These are phyloP conservation scores for Phytophthora sp. DNA, from an alignment of 352 stramenopile species.

Conservation along the genomic window DNA sequence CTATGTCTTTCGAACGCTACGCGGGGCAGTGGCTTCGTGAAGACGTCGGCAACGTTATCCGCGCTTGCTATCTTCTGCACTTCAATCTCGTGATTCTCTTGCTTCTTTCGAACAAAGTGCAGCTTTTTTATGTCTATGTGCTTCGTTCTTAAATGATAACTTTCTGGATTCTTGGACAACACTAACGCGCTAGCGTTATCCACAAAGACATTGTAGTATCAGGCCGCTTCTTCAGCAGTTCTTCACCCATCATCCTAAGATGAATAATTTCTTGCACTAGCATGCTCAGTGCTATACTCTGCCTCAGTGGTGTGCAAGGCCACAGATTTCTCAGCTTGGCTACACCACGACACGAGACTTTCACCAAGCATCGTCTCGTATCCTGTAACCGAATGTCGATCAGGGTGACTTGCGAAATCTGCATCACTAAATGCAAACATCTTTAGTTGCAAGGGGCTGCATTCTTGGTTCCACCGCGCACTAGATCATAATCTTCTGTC, in stretches of 20 bases:
- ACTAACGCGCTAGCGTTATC: not conserved
- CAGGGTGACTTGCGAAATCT: not conserved
- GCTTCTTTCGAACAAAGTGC: slow-evolving; percentile 2
- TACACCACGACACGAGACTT: not conserved
- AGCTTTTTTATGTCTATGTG: not conserved
- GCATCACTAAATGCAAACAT: not conserved
- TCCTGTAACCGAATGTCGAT: not conserved
- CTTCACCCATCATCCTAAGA: not conserved
- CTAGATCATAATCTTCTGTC: no score
- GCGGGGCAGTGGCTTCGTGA: not conserved
- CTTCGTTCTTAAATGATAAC: not conserved
- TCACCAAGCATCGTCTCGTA: not conserved
- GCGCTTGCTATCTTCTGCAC: not conserved
- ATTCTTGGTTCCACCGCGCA: no score
- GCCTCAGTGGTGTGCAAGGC: not conserved
- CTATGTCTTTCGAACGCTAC: not conserved
- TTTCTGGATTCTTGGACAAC: not conserved
- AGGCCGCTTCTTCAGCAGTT: not conserved
- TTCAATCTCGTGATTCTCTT: not conserved
- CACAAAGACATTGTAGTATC: not conserved
- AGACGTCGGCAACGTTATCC: not conserved
- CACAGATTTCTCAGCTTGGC: not conserved
- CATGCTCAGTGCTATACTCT: slow-evolving; percentile 3
- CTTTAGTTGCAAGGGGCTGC: not conserved
- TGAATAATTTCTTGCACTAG: slow-evolving; percentile 1